Base-by-base conservation (phyloP, 1,284 basidiomycete species). In the Blastosporella zonata region DNA sequence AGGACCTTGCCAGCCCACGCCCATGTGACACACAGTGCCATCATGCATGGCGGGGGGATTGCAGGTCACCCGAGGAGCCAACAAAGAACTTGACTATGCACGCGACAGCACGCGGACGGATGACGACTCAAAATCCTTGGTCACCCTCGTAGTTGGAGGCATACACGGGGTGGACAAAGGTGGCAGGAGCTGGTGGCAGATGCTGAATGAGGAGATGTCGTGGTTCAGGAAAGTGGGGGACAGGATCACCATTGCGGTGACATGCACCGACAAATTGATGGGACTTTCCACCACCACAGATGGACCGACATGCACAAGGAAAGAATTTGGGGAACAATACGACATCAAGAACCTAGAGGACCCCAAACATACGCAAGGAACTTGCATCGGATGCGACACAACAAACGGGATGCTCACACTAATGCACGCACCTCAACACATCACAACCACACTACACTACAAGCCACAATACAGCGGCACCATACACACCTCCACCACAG, bases 91-190 rank as follows among this genome's bases (percentile, higher is more conserved):
- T n/a, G n/a, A n/a, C n/a, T n/a, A n/a, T n/a, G n/a, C n/a, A n/a
- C n/a, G n/a, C n/a, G n/a, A n/a, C n/a, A n/a, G n/a, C n/a, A n/a
- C n/a, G n/a, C n/a, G n/a, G n/a, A n/a, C n/a, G n/a, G n/a, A n/a
- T n/a, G n/a, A n/a, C n/a, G n/a, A n/a, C n/a, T n/a, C n/a, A n/a
- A n/a, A n/a, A n/a, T n/a, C n/a, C 13, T 12, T 46, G 21, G 58
- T 62, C 1, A 51, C 46, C 15, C 13, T 38, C 2, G 37, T 62
- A 10, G 47, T 56, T 8, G 56, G 53, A 27, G 54, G 59, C 0
- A 25, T 67, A 1, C 65, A 67, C 43, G 60, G 65, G 3, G 59
- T 55, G n/a, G 62, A 62, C 52, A 57, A 64, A 22, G 59, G 57
- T 0, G 63, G 57, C n/a, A 43, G 54, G n/a, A 49, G 54, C 17